Evolutionary conservation across 805 yeast species (phyloP).

Genomic region (Lachancea cidri): DNA sequence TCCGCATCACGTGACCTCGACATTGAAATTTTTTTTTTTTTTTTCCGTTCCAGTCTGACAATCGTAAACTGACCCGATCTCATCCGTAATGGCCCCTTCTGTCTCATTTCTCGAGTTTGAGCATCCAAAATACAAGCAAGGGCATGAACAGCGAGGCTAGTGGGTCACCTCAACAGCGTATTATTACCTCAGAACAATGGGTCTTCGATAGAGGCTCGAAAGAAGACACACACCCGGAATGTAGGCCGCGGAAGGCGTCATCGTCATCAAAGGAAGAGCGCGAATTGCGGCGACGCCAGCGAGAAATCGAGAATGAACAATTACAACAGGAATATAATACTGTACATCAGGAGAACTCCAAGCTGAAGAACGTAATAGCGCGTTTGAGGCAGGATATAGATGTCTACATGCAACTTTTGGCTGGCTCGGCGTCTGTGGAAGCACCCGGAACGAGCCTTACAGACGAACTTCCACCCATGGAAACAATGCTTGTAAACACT

Average conservation of each 20-base stretch:
- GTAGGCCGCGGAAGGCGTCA: slow-evolving; percentile 6
- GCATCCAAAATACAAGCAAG: not conserved
- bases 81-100: not conserved
- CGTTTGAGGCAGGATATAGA: slow-evolving; percentile 23
- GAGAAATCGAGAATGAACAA: slow-evolving; percentile 17
- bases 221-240: slow-evolving; percentile 5
- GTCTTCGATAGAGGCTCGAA: slow-evolving; percentile 12
- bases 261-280: slow-evolving; percentile 7
- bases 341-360: slow-evolving; percentile 23
- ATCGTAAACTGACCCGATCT: not conserved
- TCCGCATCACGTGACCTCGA: not conserved
- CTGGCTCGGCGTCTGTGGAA: slow-evolving; percentile 4
- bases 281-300: slow-evolving; percentile 8
- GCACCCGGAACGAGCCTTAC: slow-evolving; percentile 4
- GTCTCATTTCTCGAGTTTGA: too few species aligned
- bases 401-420: slow-evolving; percentile 16
- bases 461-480: slow-evolving; percentile 13
- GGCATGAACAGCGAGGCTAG: slow-evolving; percentile 6
- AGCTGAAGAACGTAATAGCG: slow-evolving; percentile 21
- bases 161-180: slow-evolving; percentile 18
- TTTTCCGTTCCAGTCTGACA: not conserved
- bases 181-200: slow-evolving; percentile 20
- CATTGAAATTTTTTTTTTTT: not conserved
- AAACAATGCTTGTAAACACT: slow-evolving; percentile 15
- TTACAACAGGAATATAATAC: slow-evolving; percentile 23